phyloP scores from a whole-genome alignment of 2,329 filamentous ascomycete species.

The Fusarium scirpi region DNA sequence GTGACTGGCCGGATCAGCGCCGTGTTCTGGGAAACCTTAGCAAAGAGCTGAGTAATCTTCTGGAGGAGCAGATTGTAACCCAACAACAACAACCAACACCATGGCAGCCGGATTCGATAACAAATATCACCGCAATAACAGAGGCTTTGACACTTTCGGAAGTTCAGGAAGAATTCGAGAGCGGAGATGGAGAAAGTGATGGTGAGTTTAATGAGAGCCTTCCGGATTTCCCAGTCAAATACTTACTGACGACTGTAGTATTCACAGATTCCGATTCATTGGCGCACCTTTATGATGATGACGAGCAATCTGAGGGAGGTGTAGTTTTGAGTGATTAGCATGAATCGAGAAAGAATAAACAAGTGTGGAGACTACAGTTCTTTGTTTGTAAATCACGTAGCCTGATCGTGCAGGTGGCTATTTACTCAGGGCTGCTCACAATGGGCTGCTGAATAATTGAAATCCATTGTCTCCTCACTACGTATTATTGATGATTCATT shows the following conservation, averaged over 20 bases:
- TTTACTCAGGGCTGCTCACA: too few species aligned
- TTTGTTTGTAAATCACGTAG: too few species aligned
- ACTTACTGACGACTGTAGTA: not conserved
- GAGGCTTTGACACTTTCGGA: constrained; percentile 1
- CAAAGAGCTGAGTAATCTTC: constrained; percentile 18
- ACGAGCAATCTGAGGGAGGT: constrained; percentile 23
- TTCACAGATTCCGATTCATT: constrained; percentile 10
- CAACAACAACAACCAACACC: not conserved
- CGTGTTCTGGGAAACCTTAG: constrained; percentile 9
- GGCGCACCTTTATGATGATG: not conserved
- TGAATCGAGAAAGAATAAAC: not conserved
- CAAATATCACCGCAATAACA: constrained; percentile 19
- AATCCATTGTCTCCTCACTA: not conserved
- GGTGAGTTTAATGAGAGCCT: not conserved
- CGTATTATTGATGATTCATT: not conserved
- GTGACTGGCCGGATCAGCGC: constrained; percentile 19
- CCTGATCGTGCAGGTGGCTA: too few species aligned
- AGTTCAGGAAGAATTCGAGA: not conserved
- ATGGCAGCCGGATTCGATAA: constrained; percentile 30
- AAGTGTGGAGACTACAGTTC: not conserved
- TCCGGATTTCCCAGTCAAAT: not conserved
- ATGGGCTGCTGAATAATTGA: too few species aligned
- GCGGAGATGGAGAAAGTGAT: not conserved
- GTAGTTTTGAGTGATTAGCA: not conserved
- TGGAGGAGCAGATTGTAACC: constrained; percentile 12